Conservation (phyloP, 148 eudicot species). For the Spergularia bocconei region DNA sequence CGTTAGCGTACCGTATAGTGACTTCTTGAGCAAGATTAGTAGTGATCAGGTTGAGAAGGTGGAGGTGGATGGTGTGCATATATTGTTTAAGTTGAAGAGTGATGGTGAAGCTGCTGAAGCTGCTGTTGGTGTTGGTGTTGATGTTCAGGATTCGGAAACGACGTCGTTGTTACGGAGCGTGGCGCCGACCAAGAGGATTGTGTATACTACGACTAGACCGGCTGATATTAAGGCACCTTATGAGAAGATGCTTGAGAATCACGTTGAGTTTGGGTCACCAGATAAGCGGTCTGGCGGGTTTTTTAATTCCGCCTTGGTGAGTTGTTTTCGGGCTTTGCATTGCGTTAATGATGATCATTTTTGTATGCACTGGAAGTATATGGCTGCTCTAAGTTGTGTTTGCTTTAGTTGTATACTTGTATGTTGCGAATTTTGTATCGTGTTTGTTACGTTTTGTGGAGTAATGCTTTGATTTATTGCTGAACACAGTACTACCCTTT, state of each 20-base stretch:
- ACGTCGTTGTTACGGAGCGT: slow-evolving; percentile 48
- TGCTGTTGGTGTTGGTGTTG: slow-evolving; percentile 20
- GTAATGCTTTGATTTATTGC: not conserved
- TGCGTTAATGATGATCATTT: slow-evolving; percentile 10
- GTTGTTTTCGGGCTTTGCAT: slow-evolving; percentile 18
- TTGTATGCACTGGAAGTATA: not conserved
- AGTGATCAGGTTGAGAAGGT: slow-evolving; percentile 76
- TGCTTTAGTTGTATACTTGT: not conserved
- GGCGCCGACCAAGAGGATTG: slow-evolving; percentile 59
- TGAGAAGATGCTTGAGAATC: slow-evolving; percentile 84
- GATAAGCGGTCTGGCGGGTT: slow-evolving; percentile 87
- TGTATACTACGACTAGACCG: slow-evolving; percentile 73
- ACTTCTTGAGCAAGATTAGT: slow-evolving; percentile 71
- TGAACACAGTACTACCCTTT: not conserved
- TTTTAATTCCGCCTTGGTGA: slow-evolving; percentile 77
- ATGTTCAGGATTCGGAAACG: slow-evolving; percentile 57
- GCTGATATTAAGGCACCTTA: slow-evolving; percentile 81
- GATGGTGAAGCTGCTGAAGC: slow-evolving; percentile 35
- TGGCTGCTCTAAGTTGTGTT: not conserved
- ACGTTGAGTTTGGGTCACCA: slow-evolving; percentile 88
- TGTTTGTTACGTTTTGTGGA: not conserved
- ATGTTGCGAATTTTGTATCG: not conserved
- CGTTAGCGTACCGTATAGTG: slow-evolving; percentile 81
- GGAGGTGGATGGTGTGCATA: slow-evolving; percentile 88
- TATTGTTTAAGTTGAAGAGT: slow-evolving; percentile 76